Evolutionary conservation across 768 basidiomycete genomes (phyloP).

Genomic region (Leccinum broughii): DNA sequence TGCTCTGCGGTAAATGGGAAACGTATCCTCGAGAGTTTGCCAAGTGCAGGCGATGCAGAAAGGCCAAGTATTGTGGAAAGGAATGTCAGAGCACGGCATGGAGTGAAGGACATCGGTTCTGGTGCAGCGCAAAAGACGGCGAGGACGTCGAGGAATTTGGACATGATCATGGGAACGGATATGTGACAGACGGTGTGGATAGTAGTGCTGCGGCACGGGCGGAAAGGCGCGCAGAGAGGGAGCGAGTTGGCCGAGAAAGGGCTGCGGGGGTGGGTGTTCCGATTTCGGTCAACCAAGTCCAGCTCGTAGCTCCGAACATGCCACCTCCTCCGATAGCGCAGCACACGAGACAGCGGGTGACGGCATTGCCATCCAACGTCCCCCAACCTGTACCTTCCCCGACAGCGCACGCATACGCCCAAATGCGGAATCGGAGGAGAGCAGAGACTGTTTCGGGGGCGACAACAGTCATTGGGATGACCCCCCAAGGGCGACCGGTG

Average conservation of each 20-base stretch:
- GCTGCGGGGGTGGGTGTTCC: slow-evolving; percentile 14
- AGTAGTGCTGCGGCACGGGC: slow-evolving; percentile 19
- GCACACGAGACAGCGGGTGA: slow-evolving; percentile 29
- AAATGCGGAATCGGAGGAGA: slow-evolving; percentile 31
- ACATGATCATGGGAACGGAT: slow-evolving; percentile 28
- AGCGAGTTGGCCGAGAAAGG: slow-evolving; percentile 31
- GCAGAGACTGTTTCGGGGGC: slow-evolving; percentile 37
- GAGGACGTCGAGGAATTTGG: slow-evolving; percentile 41
- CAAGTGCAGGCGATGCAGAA: slow-evolving; percentile 92
- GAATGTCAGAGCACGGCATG: slow-evolving; percentile 96
- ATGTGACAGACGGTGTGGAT: slow-evolving; percentile 12
- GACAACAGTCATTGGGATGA: slow-evolving; percentile 28
- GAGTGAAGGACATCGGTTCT: slow-evolving; percentile 95
- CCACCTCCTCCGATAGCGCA: slow-evolving; percentile 15
- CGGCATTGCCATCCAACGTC: slow-evolving; percentile 29
- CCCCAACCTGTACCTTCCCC: slow-evolving; percentile 26
- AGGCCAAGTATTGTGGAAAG: slow-evolving; percentile 98
- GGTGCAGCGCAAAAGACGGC: slow-evolving; percentile 74
- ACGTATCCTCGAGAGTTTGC: slow-evolving; percentile 91
- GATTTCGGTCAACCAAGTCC: slow-evolving; percentile 16
- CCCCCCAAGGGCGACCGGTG: slow-evolving; percentile 29
- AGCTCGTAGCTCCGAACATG: slow-evolving; percentile 11
- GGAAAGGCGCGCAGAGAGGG: slow-evolving; percentile 42
- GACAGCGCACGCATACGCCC: slow-evolving; percentile 17
- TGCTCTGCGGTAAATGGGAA: slow-evolving; percentile 97